Evolutionary conservation across 163 green algal species (phyloP), one percentile per base, ranked within the genome.

Genomic region (Dunaliella salina): DNA sequence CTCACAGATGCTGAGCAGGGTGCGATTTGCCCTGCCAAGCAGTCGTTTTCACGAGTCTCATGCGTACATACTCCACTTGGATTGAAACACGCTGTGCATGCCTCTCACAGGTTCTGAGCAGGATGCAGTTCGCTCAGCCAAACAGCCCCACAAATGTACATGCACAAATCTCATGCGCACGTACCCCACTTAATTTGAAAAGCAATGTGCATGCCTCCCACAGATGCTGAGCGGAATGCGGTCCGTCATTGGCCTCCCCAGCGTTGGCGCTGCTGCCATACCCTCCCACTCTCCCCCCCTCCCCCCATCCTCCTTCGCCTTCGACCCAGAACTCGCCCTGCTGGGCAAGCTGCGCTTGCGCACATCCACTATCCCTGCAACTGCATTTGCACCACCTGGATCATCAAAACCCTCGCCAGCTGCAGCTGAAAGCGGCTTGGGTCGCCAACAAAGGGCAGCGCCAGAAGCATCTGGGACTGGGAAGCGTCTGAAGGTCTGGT

Each of bases 281-380:
- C 63, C 63, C 63, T 75, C 63, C 63, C 63, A 75, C 63, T 75
- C 63, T 29, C 63, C 63, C 22, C 24, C 63, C 63, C 63, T 75
- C 1, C 63, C 63, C 63, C 63, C 63, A 5, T 75, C 63, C 63
- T 35, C 32, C 79, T 59, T 82, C 17, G 79, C 32, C 15, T 82
- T 87, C 20, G 59, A 59, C 57, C 33, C 69, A 22, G 84, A 71
- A 35, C 32, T 75, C 63, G 22, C 84, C 5, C 17, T 84, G 11
- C 30, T 87, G 45, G 84, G 84, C 24, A 87, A 87, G 78, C 84
- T 87, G 45, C 40, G 84, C 26, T 25, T 87, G 30, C 75, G 84
- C 4, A 35, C 83, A 45, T 67, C 69, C 1, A 83, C 75, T n/a
- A 20, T 87, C 25, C 24, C 63, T 30, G 63, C n/a, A 20, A 25